Evolutionary conservation across 805 yeast species (phyloP), one percentile per base, ranked within the genome.

Genomic region (Metschnikowia aberdeeniae): DNA sequence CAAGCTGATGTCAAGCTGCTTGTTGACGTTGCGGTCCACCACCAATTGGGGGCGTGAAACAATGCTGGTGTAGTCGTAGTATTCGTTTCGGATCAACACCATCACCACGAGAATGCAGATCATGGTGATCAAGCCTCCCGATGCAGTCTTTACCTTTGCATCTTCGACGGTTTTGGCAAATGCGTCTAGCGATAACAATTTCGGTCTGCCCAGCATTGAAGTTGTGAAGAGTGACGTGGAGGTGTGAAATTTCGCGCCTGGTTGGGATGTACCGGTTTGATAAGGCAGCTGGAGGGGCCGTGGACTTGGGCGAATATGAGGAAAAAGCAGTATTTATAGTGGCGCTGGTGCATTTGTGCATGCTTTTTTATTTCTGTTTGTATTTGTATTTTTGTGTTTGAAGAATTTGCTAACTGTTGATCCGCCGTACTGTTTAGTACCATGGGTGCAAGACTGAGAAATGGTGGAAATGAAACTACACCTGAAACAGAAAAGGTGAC

Each of bases 151-250:
- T 49, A 93, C 80, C 41, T 87, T 78, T 7, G 95, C 95, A 63
- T 93, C 99, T 59, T 92, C 98, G 30, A 88, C 90, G 5, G 97
- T 87, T 66, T 90, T 92, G 26, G 95, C 78, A 61, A 92, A 90
- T n/a, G 92, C 95, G 65, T 90, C 98, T 47, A 86, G 69, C 35
- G 83, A 79, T 40, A 86, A 61, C 52, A 82, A 64, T 49, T 53
- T 63, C 24, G 74, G 74, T 47, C 67, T 63, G 27, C 52, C 47
- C 34, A 52, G 48, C 58, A 53, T 53, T 10, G 24, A 26, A 7
- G 28, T 6, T 19, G 34, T 17, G 22, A 22, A 13, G 26, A 22
- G 34, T 40, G 45, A 37, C 34, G 28, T 28, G 40, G 40, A 28
- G 40, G 27, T 36, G 40, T 36, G 40, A 27, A 36, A 22, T 37